Conservation (phyloP, 2,329 filamentous ascomycete genomes). For the Penicillium sp. region DNA sequence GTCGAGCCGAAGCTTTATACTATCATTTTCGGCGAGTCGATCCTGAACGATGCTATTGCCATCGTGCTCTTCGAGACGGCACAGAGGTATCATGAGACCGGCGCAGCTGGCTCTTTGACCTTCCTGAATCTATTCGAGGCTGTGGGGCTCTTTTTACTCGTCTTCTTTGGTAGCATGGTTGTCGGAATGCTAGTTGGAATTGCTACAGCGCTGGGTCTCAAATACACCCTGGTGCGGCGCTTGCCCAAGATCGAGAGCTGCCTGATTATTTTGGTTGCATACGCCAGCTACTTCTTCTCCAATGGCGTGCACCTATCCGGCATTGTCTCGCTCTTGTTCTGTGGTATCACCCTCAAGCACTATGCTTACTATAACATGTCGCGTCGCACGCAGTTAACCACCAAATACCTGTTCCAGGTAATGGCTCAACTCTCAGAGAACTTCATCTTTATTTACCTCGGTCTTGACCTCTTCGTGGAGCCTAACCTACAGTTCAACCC, state of each 20-base stretch:
- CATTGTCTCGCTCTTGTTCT: slow-evolving; percentile 94
- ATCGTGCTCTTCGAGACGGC: slow-evolving; percentile 99
- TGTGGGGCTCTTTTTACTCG: slow-evolving; percentile 88
- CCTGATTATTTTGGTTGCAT: slow-evolving; percentile 87
- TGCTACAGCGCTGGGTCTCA: slow-evolving; percentile 79
- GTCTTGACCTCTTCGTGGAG: slow-evolving; percentile 91
- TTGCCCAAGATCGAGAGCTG: slow-evolving; percentile 97
- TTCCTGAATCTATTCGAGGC: slow-evolving; percentile 84
- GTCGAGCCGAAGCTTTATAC: slow-evolving; percentile 98
- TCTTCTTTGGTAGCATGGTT: slow-evolving; percentile 91
- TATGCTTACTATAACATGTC: slow-evolving; percentile 99
- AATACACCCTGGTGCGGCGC: slow-evolving; percentile 89
- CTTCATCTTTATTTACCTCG: slow-evolving; percentile 99
- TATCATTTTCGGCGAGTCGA: slow-evolving; percentile 97
- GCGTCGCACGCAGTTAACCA: slow-evolving; percentile 90
- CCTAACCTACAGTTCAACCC: slow-evolving; percentile 85
- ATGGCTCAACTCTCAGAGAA: slow-evolving; percentile 95
- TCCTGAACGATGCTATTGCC: slow-evolving; percentile 95
- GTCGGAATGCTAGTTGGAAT: slow-evolving; percentile 88
- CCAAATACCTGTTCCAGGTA: slow-evolving; percentile 95
- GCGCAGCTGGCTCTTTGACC: slow-evolving; percentile 66
- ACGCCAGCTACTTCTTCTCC: slow-evolving; percentile 96
- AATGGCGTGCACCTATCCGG: slow-evolving; percentile 95
- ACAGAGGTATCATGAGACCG: slow-evolving; percentile 75
- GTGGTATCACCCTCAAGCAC: slow-evolving; percentile 96